Conservation (phyloP, 2,329 filamentous ascomycete genomes). For the Fonsecaea erecta region DNA sequence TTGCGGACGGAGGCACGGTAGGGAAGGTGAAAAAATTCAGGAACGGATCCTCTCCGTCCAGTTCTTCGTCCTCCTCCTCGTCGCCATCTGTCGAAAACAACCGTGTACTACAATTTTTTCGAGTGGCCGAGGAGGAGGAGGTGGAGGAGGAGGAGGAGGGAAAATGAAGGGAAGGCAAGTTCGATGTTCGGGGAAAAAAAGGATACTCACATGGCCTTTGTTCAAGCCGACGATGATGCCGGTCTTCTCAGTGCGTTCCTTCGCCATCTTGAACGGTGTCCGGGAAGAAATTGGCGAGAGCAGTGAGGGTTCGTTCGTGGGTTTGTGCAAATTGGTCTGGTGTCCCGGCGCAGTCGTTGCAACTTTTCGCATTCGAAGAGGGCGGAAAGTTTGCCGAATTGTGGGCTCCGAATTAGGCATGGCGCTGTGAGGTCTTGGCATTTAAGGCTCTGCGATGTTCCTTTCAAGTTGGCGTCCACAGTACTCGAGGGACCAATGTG, state of each 20-base stretch:
- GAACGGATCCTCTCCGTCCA: background rate
- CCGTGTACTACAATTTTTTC: background rate
- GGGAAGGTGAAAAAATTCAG: no score
- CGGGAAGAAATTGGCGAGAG: conserved; percentile 38
- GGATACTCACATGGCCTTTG: conserved; percentile 65
- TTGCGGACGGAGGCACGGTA: background rate
- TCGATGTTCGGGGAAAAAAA: background rate
- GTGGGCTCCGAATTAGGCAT: conserved; percentile 25
- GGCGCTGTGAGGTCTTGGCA: conserved; percentile 24
- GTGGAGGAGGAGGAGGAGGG: no score
- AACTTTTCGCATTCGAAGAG: conserved; percentile 15
- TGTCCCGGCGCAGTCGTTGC: conserved; percentile 2
- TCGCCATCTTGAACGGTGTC: conserved; percentile 51
- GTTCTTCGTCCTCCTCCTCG: background rate
- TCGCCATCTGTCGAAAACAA: background rate
- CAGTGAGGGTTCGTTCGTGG: conserved; percentile 1
- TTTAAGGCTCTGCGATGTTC: background rate
- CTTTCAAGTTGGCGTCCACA: no score
- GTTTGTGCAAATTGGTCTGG: background rate
- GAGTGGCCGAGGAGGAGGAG: background rate
- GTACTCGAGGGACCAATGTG: no score
- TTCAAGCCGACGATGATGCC: conserved; percentile 66
- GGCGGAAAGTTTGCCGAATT: conserved; percentile 27
- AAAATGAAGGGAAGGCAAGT: no score
- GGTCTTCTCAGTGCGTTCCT: conserved; percentile 50